Base-by-base conservation (phyloP, 176 grass and related monocot species). In the Elaeis guineensis region DNA sequence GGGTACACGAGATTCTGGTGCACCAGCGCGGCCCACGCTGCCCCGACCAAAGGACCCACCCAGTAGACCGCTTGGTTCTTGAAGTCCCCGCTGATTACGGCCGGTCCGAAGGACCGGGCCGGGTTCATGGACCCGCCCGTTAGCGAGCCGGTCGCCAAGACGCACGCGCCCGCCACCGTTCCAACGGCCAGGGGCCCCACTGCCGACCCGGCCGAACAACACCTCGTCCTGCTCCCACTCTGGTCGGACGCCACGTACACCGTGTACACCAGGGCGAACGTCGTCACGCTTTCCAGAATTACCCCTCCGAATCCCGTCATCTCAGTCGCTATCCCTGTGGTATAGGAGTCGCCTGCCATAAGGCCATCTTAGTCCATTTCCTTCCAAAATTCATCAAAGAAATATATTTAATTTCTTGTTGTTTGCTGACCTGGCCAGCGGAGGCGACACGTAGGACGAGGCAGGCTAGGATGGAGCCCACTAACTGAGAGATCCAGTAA, bases 81-180 rank as follows among this genome's bases (percentile, higher is more conserved):
- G 66, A 69, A 97, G 60, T 72, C 48, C 6, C 93, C 81, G 57
- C 81, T 85, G 39, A 91, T 74, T 16, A 91, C 65, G 3, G 93
- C 93, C 18, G 84, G 62, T 3, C 87, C 93, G 44, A 97, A 97
- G 4, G 92, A 91, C 14, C 83, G 72, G 17, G 92, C 92, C 21
- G 87, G 92, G 73, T 97, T 97, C 92, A 97, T 91, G 61, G 92
- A 91, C 22, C 72, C 92, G 7, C 87, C 92, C 17, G 86, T 83
- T 5, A 91, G 66, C 16, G 87, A 51, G 3, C 81, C 87, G 44
- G 78, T 69, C 14, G 87, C 81, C 26, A 91, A 78, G 16, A 88
- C 78, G 61, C 57, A 69, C 18, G 87, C 76, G 26, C 84, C 92
- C 14, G 60, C 23, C 17, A 87, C 32, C 3, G 85, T 58, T 30